Percentiles rank a stretch among this genome's conserved stretches.
phyloP scores from a whole-genome alignment of 148 eudicot species.

The Dysphania ambrosioides region DNA sequence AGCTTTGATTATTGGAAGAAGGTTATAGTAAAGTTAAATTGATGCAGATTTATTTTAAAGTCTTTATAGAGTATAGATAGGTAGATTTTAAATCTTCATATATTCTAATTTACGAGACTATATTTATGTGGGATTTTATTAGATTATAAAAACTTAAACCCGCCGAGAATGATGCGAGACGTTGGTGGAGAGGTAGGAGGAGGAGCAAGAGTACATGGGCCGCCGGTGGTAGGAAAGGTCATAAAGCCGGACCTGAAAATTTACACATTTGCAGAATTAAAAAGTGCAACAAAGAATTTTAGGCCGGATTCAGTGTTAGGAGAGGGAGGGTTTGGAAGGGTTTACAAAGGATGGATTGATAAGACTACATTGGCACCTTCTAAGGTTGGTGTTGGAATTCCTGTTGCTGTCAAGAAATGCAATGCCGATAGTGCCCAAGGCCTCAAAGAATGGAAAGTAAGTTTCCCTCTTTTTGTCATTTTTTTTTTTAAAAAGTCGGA shows the following conservation, averaged over 20 bases:
- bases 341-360: constrained; percentile 81
- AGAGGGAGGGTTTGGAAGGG: constrained; percentile 82
- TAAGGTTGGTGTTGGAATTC: constrained; percentile 52
- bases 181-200: constrained; percentile 3
- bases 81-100: too few relatives aligned
- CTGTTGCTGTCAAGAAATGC: constrained; percentile 75
- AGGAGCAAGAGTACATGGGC: constrained; percentile 1
- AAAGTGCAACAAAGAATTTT: constrained; percentile 56
- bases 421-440: constrained; percentile 77
- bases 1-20: not conserved
- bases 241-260: constrained; percentile 48
- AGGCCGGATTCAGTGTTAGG: constrained; percentile 59
- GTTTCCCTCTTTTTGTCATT: constrained; percentile 1
- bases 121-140: not conserved
- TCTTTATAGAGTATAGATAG: too few relatives aligned
- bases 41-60: too few relatives aligned
- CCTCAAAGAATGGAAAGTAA: constrained; percentile 79
- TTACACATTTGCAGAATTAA: constrained; percentile 48
- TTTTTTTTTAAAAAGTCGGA: too few relatives aligned
- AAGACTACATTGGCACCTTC: constrained; percentile 58
- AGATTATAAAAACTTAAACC: not conserved
- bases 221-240: constrained; percentile 29
- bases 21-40: not conserved
- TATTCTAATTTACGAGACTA: not conserved
- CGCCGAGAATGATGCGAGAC: not conserved